These are phyloP conservation scores for Mesembryanthemum crystallinum DNA, from an alignment of 148 eudicot species.

Conservation along the genomic window DNA sequence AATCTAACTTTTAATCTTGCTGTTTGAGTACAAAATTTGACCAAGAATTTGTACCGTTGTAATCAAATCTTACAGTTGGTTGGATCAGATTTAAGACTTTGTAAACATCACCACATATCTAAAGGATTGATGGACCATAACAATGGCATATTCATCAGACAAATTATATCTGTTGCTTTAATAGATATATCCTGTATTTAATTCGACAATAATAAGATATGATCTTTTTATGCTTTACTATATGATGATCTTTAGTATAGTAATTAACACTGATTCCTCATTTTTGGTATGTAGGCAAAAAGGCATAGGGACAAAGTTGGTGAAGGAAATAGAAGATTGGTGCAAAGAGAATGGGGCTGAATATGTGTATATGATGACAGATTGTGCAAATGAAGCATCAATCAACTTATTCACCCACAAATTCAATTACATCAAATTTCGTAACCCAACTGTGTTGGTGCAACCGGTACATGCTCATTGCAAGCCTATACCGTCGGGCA, in stretches of 20 bases:
- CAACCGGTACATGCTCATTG: slow-evolving; percentile 77
- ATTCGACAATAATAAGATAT: too few species aligned
- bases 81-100: slow-evolving; percentile 21
- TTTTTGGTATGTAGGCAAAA: slow-evolving; percentile 42
- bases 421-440: slow-evolving; percentile 50
- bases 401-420: slow-evolving; percentile 70
- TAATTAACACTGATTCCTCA: slow-evolving; percentile 2
- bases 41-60: slow-evolving; percentile 32
- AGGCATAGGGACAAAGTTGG: slow-evolving; percentile 59
- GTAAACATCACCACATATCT: slow-evolving; percentile 11
- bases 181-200: slow-evolving; percentile 3
- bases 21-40: slow-evolving; percentile 10
- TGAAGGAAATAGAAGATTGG: slow-evolving; percentile 62
- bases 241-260: not conserved
- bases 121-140: slow-evolving; percentile 8
- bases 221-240: not conserved
- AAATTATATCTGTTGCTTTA: not conserved
- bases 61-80: slow-evolving; percentile 22
- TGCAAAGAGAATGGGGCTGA: slow-evolving; percentile 58
- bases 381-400: slow-evolving; percentile 62
- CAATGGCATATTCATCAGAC: slow-evolving; percentile 19
- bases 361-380: slow-evolving; percentile 87
- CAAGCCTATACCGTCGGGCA: slow-evolving; percentile 44
- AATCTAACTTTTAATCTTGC: slow-evolving; percentile 10
- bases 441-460: slow-evolving; percentile 56